Percentiles rank a stretch among this genome's conserved stretches.
Evolutionary conservation across 257 asterid species (phyloP).

Genomic region (Solanum acaule): DNA sequence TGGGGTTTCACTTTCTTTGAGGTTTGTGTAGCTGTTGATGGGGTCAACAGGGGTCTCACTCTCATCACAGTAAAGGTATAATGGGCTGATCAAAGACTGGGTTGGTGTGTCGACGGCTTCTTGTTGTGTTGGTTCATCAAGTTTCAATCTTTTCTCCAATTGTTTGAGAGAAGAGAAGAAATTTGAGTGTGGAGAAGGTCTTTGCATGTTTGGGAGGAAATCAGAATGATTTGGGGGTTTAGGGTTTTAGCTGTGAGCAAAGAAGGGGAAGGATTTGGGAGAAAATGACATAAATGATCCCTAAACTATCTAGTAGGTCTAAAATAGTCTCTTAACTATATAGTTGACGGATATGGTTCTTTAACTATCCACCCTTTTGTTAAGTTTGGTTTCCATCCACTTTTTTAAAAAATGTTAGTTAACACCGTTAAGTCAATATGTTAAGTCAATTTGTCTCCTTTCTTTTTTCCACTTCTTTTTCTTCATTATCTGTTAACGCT

Average conservation of each 20-base stretch:
- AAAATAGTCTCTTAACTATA: too few relatives aligned
- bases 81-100: constrained; percentile 37
- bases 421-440: too few relatives aligned
- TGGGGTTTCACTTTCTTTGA: constrained; percentile 50
- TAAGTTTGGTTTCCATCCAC: too few relatives aligned
- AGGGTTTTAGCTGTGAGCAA: neutral
- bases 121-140: constrained; percentile 13
- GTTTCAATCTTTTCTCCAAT: constrained; percentile 53
- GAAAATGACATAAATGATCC: too few relatives aligned
- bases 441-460: too few relatives aligned
- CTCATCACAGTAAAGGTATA: constrained; percentile 27
- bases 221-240: neutral
- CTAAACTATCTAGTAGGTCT: too few relatives aligned
- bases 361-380: too few relatives aligned
- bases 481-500: too few relatives aligned
- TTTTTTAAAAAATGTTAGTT: too few relatives aligned
- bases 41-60: constrained; percentile 1
- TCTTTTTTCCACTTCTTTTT: too few relatives aligned
- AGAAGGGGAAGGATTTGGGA: neutral
- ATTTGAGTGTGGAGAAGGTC: constrained; percentile 15
- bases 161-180: constrained; percentile 53
- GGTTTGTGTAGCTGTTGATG: constrained; percentile 8
- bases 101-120: constrained; percentile 1
- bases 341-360: too few relatives aligned
- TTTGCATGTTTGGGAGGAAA: neutral